These are phyloP conservation scores for Henckelia pumila DNA, from an alignment of 257 asterid species.

Conservation along the genomic window DNA sequence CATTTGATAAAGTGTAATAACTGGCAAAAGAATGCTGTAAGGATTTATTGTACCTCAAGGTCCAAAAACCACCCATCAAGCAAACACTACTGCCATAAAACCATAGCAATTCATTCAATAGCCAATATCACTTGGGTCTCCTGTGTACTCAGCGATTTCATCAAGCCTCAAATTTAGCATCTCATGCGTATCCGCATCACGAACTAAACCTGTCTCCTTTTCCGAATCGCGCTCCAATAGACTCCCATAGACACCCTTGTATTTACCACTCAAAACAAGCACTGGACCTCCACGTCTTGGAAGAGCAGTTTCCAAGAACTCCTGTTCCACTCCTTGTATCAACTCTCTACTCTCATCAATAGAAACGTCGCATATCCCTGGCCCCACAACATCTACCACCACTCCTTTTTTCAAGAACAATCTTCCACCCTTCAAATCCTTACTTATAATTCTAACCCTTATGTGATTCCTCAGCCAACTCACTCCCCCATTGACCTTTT, in stretches of 20 bases:
- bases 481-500: constrained; percentile 28
- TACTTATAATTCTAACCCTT: constrained; percentile 68
- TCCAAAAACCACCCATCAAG: constrained; percentile 16
- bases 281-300: constrained; percentile 85
- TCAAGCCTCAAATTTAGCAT: constrained; percentile 70
- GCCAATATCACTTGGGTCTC: constrained; percentile 82
- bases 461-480: constrained; percentile 77
- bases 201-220: constrained; percentile 63
- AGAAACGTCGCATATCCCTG: constrained; percentile 57
- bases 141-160: constrained; percentile 84
- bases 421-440: constrained; percentile 63
- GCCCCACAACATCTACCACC: constrained; percentile 78
- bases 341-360: constrained; percentile 71
- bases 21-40: not conserved
- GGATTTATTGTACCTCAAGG: constrained; percentile 24
- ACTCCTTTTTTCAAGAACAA: constrained; percentile 70
- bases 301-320: constrained; percentile 65
- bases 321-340: constrained; percentile 77
- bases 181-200: constrained; percentile 72
- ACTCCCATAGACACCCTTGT: constrained; percentile 81
- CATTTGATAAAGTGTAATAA: not conserved
- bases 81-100: not conserved
- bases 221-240: constrained; percentile 68
- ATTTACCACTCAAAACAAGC: constrained; percentile 59
- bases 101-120: no score